Evolutionary conservation across 2,329 filamentous ascomycete species (phyloP), one percentile per base, ranked within the genome.

Genomic region (Ilyonectria mors-panacis): DNA sequence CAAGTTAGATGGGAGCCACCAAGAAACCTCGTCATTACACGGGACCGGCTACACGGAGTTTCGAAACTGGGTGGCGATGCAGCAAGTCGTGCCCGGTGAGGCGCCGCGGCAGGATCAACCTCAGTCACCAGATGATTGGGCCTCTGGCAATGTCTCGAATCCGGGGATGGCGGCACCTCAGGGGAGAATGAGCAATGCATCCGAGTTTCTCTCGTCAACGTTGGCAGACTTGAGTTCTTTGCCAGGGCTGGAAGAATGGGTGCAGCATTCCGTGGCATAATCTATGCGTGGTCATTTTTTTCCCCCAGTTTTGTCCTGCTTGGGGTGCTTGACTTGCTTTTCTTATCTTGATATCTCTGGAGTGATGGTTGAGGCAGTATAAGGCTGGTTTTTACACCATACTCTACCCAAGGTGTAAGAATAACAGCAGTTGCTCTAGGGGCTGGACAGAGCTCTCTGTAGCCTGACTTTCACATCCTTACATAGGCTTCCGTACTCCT

Each of bases 61-160:
- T 64, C 62, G 65, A 26, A 68, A 70, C 21, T 75, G 71, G 73
- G 73, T 70, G 3, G 66, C 69, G 1, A 59, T 68, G 64, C 72
- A 73, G 35, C 69, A 72, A 39, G 58, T 70, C 42, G 53, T 68
- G 5, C 64, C 71, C 2, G 59, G 61, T 9, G 71, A 73, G 30
- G 26, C 54, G 0, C 62, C 57, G 15, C 45, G 50, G 4, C 63
- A 72, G 10, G 67, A 69, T 6, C 55, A 63, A 15, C 45, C 55
- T 30, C 3, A 53, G 12, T 56, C 50, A 12, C 12, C 47, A 0
- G 51, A 63, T 28, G 54, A 61, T 1, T 58, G 42, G 1, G 21
- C 26, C 0, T 21, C 60, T 4, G 35, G 47, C 17, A 15, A 50
- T 17, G 17, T 8, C 17, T 9, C 47, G 28, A 21, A 2, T 10